Conservation (phyloP, 129 eudicot genomes). For the Tagetes patula region DNA sequence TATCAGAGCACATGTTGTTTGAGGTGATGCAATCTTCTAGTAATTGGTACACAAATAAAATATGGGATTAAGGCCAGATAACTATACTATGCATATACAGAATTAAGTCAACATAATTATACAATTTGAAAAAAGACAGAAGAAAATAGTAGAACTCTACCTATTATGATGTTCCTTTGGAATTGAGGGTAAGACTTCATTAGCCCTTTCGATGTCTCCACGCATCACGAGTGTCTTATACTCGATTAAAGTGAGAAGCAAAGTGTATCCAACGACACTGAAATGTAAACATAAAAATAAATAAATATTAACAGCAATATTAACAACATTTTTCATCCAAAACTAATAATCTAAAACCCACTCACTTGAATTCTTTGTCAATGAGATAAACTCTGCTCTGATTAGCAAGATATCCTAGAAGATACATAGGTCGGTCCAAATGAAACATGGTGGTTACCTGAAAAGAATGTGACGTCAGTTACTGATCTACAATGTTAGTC, state of each 20-base stretch:
- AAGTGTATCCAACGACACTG: conserved; percentile 91
- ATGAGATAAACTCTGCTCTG: conserved; percentile 94
- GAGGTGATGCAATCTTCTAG: not conserved
- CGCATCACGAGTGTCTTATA: conserved; percentile 99
- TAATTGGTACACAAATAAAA: not conserved
- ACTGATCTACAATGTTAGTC: not conserved
- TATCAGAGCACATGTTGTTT: not conserved
- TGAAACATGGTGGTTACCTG: conserved; percentile 99
- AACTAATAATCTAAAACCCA: conserved; percentile 11
- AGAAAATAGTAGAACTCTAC: conserved; percentile 30
- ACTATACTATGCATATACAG: not conserved
- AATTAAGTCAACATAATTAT: not conserved
- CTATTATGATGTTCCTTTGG: conserved; percentile 93
- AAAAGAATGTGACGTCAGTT: conserved; percentile 19
- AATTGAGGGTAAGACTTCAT: conserved; percentile 68
- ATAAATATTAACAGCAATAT: not conserved
- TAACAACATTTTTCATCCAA: not conserved
- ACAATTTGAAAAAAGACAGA: not conserved
- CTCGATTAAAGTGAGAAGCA: conserved; percentile 94
- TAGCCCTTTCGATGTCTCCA: conserved; percentile 93
- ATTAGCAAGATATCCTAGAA: conserved; percentile 89
- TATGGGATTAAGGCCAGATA: not conserved
- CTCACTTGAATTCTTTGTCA: conserved; percentile 98
- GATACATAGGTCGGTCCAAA: conserved; percentile 98
- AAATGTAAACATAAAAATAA: conserved; percentile 9